Evolutionary conservation across 2,329 filamentous ascomycete species (phyloP).

Genomic region (Calonectria pseudoreteaudii): DNA sequence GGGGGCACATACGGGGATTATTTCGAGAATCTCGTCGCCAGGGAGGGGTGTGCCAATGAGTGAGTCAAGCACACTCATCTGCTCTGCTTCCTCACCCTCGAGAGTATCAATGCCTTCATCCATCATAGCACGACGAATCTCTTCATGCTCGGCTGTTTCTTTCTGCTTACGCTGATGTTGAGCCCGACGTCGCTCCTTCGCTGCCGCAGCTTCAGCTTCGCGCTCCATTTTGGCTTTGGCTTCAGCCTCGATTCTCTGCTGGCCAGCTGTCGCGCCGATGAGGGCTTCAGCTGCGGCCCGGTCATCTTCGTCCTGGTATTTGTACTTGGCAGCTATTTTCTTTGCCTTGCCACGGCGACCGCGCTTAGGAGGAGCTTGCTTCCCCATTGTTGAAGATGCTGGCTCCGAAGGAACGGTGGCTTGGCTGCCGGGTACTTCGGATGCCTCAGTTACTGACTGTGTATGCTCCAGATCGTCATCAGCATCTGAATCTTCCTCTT

Average conservation of each 20-base stretch:
- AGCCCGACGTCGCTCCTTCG: conserved; percentile 79
- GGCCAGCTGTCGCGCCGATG: conserved; percentile 80
- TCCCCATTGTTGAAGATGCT: conserved; percentile 38
- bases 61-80: conserved; percentile 69
- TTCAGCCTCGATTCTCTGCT: conserved; percentile 76
- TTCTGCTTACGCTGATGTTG: conserved; percentile 84
- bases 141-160: conserved; percentile 82
- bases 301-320: conserved; percentile 94
- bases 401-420: conserved; percentile 23
- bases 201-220: conserved; percentile 72
- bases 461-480: conserved; percentile 42
- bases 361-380: conserved; percentile 66
- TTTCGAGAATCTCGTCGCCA: conserved; percentile 85
- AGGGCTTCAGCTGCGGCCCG: conserved; percentile 84
- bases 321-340: conserved; percentile 91
- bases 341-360: conserved; percentile 87
- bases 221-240: conserved; percentile 78
- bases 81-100: conserved; percentile 70
- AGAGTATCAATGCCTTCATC: conserved; percentile 69
- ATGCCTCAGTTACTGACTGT: conserved; percentile 27
- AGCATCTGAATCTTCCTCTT: conserved; percentile 30
- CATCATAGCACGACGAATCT: conserved; percentile 70
- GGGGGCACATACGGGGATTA: conserved; percentile 72
- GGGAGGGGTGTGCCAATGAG: conserved; percentile 82
- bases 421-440: conserved; percentile 32